Evolutionary conservation across 768 basidiomycete genomes (phyloP).

Genomic region (Boletus barrowsii): DNA sequence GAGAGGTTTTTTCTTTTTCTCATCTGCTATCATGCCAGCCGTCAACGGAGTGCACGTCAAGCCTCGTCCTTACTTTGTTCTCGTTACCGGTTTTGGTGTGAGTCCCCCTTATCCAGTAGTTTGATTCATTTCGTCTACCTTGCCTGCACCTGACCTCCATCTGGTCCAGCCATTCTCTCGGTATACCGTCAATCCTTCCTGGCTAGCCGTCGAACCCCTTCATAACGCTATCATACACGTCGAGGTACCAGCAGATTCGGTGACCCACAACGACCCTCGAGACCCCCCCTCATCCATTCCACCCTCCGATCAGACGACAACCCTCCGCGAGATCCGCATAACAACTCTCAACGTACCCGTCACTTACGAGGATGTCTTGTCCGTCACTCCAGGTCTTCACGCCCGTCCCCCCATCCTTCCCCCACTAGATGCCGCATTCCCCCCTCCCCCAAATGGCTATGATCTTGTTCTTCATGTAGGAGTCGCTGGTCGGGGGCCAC

Average conservation of each 20-base stretch:
- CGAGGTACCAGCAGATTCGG: conserved; percentile 32
- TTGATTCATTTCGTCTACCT: conserved; percentile 21
- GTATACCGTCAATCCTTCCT: conserved; percentile 62
- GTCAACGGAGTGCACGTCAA: conserved; percentile 23
- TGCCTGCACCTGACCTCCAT: conserved; percentile 15
- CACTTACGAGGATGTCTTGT: conserved; percentile 54
- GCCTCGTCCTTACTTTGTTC: conserved; percentile 41
- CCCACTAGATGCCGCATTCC: conserved; percentile 36
- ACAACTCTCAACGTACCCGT: conserved; percentile 58
- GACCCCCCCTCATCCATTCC: background rate
- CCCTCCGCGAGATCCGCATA: conserved; percentile 51
- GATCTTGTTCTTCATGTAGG: conserved; percentile 74
- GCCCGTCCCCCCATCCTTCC: conserved; percentile 52
- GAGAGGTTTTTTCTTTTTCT: background rate
- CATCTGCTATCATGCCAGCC: conserved; percentile 28
- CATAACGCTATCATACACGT: conserved; percentile 52
- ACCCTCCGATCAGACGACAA: conserved; percentile 6
- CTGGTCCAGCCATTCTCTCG: conserved; percentile 51
- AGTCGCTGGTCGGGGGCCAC: conserved; percentile 58
- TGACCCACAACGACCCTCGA: conserved; percentile 14
- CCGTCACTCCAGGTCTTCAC: conserved; percentile 56
- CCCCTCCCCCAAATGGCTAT: conserved; percentile 48
- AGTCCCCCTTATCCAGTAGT: conserved; percentile 31
- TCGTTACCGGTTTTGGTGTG: conserved; percentile 55
- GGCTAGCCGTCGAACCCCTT: conserved; percentile 63